Conservation (phyloP, 176 grass and related monocot genomes). For the Eremochloa ophiuroides region DNA sequence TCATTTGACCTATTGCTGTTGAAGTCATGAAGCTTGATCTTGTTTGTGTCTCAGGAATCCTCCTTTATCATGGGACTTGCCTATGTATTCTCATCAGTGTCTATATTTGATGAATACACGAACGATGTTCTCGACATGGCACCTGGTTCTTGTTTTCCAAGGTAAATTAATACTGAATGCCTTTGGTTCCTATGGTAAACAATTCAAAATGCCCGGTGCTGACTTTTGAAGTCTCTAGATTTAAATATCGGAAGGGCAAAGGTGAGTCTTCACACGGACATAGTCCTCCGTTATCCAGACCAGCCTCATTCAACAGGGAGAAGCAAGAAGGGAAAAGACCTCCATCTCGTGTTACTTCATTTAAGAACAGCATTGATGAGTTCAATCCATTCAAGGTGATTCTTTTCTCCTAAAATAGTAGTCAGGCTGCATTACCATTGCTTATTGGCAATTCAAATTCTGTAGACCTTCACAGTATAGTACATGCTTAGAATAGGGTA, state of each 20-base stretch:
- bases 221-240: slow-evolving; percentile 43
- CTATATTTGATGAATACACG: slow-evolving; percentile 96
- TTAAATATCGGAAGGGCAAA: slow-evolving; percentile 59
- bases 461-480: not conserved
- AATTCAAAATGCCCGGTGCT: slow-evolving; percentile 15
- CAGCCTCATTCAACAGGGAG: slow-evolving; percentile 54
- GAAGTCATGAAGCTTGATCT: slow-evolving; percentile 16
- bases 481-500: not conserved
- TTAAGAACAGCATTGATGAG: slow-evolving; percentile 76
- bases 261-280: slow-evolving; percentile 3
- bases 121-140: slow-evolving; percentile 96
- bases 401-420: not conserved
- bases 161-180: slow-evolving; percentile 28
- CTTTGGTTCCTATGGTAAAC: not conserved
- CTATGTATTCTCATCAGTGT: slow-evolving; percentile 71
- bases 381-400: slow-evolving; percentile 92
- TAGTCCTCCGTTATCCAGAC: slow-evolving; percentile 35
- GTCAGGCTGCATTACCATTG: not conserved
- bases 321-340: slow-evolving; percentile 64
- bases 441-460: not conserved
- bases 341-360: slow-evolving; percentile 66
- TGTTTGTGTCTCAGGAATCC: slow-evolving; percentile 61
- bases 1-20: not conserved
- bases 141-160: slow-evolving; percentile 93
- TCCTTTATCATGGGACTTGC: slow-evolving; percentile 66